Evolutionary conservation across 169 alveolate species (phyloP), one percentile per base, ranked within the genome.

Genomic region (Eimeria praecox): DNA sequence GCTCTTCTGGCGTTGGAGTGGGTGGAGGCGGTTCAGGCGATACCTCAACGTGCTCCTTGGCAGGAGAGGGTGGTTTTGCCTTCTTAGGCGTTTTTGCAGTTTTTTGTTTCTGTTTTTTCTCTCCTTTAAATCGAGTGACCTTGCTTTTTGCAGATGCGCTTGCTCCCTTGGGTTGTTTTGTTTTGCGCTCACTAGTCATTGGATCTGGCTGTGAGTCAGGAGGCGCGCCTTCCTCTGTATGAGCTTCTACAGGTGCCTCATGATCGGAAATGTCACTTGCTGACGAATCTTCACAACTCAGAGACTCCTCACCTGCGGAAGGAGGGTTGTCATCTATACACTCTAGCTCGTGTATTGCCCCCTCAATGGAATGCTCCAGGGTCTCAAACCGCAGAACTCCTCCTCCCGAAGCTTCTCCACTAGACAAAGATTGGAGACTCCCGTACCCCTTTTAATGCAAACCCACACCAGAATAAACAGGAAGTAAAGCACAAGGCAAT

Each of bases 301-400:
- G 59, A 20, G 78, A 54, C 75, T 86, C 93, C 62, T 86, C 93
- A 30, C 38, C 93, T 35, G 93, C 75, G 42, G 93, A 59, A 5
- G 42, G 93, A 35, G 93, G 93, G n/a, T 77, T 52, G 27, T 78
- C 95, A 90, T 92, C 95, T 46, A 92, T 92, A 33, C 75, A 66
- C n/a, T 92, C 95, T 33, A 92, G 92, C 38, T 92, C 95, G 49
- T 92, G 95, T 64, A 92, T 54, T 2, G 95, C 92, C 62, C 92
- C 95, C 40, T 92, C 95, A 16, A 92, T 92, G 38, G 95, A 83
- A 3, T 83, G 95, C 62, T 92, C 95, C 69, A 92, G 44, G n/a
- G 95, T 92, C 85, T 92, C 95, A 44, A 86, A 86, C 78, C 93
- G n/a, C 80, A 86, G 33, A 44, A 56, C 82, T 3, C 49, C 93